A percentile compares a stretch with the other conserved stretches of the same genome.
phyloP scores from a whole-genome alignment of 768 basidiomycete species.

The Roridomyces roridus region DNA sequence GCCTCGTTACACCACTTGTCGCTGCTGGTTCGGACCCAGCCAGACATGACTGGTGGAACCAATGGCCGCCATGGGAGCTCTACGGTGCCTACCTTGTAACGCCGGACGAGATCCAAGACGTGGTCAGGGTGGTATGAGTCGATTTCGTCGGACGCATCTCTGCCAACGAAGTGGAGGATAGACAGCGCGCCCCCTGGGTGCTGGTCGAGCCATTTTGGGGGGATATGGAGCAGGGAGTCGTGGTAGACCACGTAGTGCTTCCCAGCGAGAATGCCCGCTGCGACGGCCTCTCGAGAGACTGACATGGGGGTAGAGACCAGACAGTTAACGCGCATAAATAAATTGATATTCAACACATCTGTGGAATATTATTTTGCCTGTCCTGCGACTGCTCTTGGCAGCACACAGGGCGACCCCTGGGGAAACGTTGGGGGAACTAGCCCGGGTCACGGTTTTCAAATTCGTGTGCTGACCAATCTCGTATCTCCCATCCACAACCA shows the following conservation, averaged over 20 bases:
- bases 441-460: no score
- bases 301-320: no score
- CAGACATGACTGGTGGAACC: constrained; percentile 84
- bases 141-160: constrained; percentile 95
- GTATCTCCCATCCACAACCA: constrained; percentile 3
- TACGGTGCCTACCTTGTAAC: constrained; percentile 76
- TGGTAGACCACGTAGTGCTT: constrained; percentile 78
- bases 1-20: constrained; percentile 74
- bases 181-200: constrained; percentile 93
- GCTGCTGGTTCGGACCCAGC: constrained; percentile 72
- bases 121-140: constrained; percentile 84
- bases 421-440: no score
- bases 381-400: no score
- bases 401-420: no score
- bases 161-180: constrained; percentile 92
- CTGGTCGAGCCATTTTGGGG: constrained; percentile 75
- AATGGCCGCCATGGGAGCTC: constrained; percentile 78
- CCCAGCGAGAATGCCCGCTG: constrained; percentile 74
- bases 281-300: constrained; percentile 54
- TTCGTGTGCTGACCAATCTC: no score
- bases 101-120: constrained; percentile 59
- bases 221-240: constrained; percentile 66
- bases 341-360: no score
- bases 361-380: no score
- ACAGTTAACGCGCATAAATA: no score